Percentiles rank a stretch among this genome's conserved stretches.
Conservation (phyloP, 2,329 filamentous ascomycete species). For the Alternaria rosae region DNA sequence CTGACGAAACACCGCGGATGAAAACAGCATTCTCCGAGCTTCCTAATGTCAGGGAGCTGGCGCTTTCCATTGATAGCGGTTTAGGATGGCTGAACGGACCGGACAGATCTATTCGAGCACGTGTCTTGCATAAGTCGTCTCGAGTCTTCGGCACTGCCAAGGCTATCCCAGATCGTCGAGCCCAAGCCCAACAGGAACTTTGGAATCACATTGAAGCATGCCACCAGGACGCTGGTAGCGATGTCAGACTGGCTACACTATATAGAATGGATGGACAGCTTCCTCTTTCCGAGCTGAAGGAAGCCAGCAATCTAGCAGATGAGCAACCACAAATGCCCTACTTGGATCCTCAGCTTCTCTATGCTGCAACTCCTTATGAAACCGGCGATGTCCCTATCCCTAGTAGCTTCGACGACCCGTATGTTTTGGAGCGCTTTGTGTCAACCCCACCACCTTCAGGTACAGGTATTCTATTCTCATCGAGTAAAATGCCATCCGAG, state of each 20-base stretch:
- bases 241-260: slow-evolving; percentile 39
- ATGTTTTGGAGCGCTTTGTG: slow-evolving; percentile 29
- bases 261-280: slow-evolving; percentile 35
- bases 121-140: slow-evolving; percentile 54
- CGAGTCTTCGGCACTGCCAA: slow-evolving; percentile 57
- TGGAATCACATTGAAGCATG: slow-evolving; percentile 44
- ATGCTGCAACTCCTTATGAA: slow-evolving; percentile 36
- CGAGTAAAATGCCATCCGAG: slow-evolving; percentile 30
- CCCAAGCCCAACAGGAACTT: slow-evolving; percentile 45
- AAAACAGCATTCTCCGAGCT: slow-evolving; percentile 66
- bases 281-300: slow-evolving; percentile 21
- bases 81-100: slow-evolving; percentile 72
- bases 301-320: slow-evolving; percentile 17
- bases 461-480: slow-evolving; percentile 47
- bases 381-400: slow-evolving; percentile 25
- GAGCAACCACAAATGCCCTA: slow-evolving; percentile 40
- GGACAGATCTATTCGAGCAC: slow-evolving; percentile 61
- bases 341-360: slow-evolving; percentile 37
- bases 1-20: slow-evolving; percentile 70
- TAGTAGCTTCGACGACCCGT: slow-evolving; percentile 31
- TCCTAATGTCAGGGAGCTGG: slow-evolving; percentile 66
- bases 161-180: slow-evolving; percentile 48
- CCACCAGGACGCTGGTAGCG: slow-evolving; percentile 26
- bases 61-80: slow-evolving; percentile 71
- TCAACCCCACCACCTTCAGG: slow-evolving; percentile 17